Evolutionary conservation across 495 filamentous ascomycete species (phyloP).

Genomic region (Corynascus novoguineensis): DNA sequence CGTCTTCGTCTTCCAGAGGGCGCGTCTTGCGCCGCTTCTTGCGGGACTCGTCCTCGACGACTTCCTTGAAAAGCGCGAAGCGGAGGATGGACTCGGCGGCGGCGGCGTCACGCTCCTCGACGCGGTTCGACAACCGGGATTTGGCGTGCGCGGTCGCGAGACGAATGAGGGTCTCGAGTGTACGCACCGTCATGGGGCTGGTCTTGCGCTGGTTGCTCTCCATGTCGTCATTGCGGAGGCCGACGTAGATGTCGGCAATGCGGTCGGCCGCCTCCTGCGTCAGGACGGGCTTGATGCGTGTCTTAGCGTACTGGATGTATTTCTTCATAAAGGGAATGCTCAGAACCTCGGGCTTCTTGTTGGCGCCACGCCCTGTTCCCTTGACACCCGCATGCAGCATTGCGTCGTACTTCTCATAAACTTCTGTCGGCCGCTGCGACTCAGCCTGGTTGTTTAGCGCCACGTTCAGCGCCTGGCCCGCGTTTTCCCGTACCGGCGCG

Average conservation of each 20-base stretch:
- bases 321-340: conserved; percentile 99
- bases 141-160: conserved; percentile 95
- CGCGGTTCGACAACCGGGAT: conserved; percentile 80
- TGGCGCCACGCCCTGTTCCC: conserved; percentile 61
- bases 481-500: conserved; percentile 86
- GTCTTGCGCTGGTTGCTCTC: conserved; percentile 91
- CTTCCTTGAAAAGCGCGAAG: conserved; percentile 97
- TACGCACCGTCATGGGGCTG: conserved; percentile 92
- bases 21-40: conserved; percentile 61
- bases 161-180: conserved; percentile 95
- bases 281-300: conserved; percentile 80
- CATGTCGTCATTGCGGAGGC: conserved; percentile 91
- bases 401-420: conserved; percentile 93
- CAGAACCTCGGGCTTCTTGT: conserved; percentile 80
- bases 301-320: conserved; percentile 98
- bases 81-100: conserved; percentile 85
- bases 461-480: conserved; percentile 79
- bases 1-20: conserved; percentile 32
- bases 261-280: conserved; percentile 91
- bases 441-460: conserved; percentile 75
- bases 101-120: conserved; percentile 85
- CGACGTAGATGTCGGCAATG: conserved; percentile 88
- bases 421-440: conserved; percentile 66
- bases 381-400: conserved; percentile 94
- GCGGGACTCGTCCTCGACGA: conserved; percentile 78